Evolutionary conservation across 441 rosid species (phyloP), one percentile per base, ranked within the genome.

Genomic region (Adansonia gregorii): DNA sequence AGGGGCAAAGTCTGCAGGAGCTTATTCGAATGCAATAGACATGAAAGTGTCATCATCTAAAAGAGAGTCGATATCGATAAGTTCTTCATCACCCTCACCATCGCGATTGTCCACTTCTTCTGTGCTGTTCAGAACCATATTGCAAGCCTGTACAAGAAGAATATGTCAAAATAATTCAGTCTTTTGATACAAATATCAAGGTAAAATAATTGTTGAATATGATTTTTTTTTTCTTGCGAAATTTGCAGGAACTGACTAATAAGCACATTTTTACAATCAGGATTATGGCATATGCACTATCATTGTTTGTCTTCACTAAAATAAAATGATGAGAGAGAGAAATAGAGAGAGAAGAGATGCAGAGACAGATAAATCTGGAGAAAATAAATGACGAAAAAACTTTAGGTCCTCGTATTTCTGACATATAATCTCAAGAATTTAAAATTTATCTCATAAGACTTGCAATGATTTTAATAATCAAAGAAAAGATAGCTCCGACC

Each of bases 11-110:
- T 41, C 41, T 65, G 10, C 69, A 39, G 8, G 58, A 17, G 58
- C 46, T 87, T 83, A 81, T 73, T 89, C 89, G 76, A 84, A 90
- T 70, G 89, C 86, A 69, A 83, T 60, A 5, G 96, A 83, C 94
- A 93, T 90, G 81, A 88, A 83, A 19, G 87, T 76, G 51, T 88
- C 93, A 17, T 93, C 96, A 46, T 92, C 86, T 81, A 93, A 81
- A 80, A 92, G 80, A 55, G 94, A 87, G 12, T 92, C 91, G 20
- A 91, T 77, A 77, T 89, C 93, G 61, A 86, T 24, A 15, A 83
- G 70, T 45, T 88, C 88, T 43, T 83, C 91, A 60, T 83, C 86
- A 27, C 46, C 81, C 45, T 84, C 83, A 14, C 48, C 70, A 45
- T 83, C 86, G 22, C 41, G 81, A 46, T 84, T 83, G 17, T 43